Conservation (phyloP, 352 stramenopile species). For the Pythium apleroticum region DNA sequence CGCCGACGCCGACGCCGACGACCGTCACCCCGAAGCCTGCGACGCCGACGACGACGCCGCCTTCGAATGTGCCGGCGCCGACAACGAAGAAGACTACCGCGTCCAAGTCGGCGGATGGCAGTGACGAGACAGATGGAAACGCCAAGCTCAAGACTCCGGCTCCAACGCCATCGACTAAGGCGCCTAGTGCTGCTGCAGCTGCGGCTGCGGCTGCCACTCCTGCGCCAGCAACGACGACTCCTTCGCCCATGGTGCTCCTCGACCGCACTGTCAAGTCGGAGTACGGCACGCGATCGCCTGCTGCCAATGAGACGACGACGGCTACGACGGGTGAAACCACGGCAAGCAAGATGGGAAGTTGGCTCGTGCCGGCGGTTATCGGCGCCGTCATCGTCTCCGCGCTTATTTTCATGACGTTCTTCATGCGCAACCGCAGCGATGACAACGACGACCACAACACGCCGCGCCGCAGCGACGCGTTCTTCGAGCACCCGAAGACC, state of each 20-base stretch:
- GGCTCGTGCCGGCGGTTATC: slow-evolving; percentile 62
- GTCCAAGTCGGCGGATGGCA: background rate
- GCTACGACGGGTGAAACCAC: slow-evolving; percentile 17
- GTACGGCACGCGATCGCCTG: slow-evolving; percentile 48
- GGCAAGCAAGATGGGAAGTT: slow-evolving; percentile 33
- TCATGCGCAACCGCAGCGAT: slow-evolving; percentile 45
- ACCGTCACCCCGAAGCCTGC: background rate
- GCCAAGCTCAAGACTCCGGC: slow-evolving; percentile 7
- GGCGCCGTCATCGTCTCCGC: slow-evolving; percentile 52
- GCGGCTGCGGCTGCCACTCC: slow-evolving; percentile 24
- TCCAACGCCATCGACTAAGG: slow-evolving; percentile 19
- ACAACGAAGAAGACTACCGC: slow-evolving; percentile 7
- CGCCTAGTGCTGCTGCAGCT: slow-evolving; percentile 17
- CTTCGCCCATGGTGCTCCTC: slow-evolving; percentile 34
- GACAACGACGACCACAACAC: slow-evolving; percentile 53
- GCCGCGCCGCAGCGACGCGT: slow-evolving; percentile 53
- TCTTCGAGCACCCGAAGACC: slow-evolving; percentile 58
- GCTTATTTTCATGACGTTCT: slow-evolving; percentile 63
- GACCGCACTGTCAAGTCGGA: slow-evolving; percentile 40
- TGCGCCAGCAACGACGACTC: slow-evolving; percentile 26
- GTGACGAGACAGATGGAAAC: background rate
- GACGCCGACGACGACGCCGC: slow-evolving; percentile 2
- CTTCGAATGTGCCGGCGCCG: background rate
- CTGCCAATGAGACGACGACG: slow-evolving; percentile 30
- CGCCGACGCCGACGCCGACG: slow-evolving; percentile 7